Evolutionary conservation across 345 rosid genomes (phyloP), one percentile per base, ranked within the genome.

Genomic region (Viola odorata): DNA sequence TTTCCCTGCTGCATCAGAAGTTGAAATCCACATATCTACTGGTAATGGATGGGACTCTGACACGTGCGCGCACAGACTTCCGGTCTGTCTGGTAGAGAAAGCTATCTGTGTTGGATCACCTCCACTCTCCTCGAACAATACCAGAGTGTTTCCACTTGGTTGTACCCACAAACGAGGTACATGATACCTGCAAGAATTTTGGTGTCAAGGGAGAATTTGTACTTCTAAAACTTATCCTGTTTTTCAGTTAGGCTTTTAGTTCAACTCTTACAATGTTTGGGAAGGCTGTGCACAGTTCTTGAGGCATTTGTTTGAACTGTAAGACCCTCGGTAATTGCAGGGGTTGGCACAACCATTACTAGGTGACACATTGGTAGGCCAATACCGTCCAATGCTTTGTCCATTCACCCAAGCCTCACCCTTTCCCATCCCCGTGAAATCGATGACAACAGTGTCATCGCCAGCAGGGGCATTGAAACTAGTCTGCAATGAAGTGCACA

Each of bases 401-500:
- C 96, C 96, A 36, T 92, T 92, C 60, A 92, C 89, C 98, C 98
- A 92, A 10, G 96, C 98, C 73, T 82, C 87, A 12, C 98, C 98
- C 73, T 92, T 92, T 23, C 91, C 96, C 91, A 86, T 75, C 42
- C 96, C 96, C 0, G 85, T 80, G 78, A 89, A 89, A 82, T 92
- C 96, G 57, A 92, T 60, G 13, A 96, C 96, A 32, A 89, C 70
- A 2, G 98, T 91, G 50, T 77, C 81, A 42, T 71, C 72, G 3
- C 96, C 96, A 45, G 78, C 75, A 11, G 96, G 96, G 58, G 84
- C 82, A 60, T 79, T 76, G 62, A 92, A 83, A 45, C 67, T 80
- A 9, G 87, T 89, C 98, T 92, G 77, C 50, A 58, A 53, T 50
- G 44, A 45, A 69, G 65, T 45, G 5, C 53, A 14, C 39, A 37